Base-by-base conservation (phyloP, 2,329 filamentous ascomycete species). In the Penicillium corylophilum region DNA sequence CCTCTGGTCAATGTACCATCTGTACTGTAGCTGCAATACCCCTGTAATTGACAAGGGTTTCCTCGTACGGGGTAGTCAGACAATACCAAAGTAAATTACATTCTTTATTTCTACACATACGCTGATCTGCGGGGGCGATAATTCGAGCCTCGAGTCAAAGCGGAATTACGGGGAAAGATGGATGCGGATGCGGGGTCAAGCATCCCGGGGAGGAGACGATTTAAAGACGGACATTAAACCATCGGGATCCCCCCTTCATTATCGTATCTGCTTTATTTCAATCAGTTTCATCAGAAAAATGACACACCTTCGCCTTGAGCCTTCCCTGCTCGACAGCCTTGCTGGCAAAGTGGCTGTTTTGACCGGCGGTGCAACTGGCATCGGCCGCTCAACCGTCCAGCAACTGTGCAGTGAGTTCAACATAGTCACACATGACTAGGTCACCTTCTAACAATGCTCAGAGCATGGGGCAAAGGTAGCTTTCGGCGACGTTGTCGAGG, bases 261-360 rank as follows among this genome's bases (percentile, higher is more conserved):
- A 2, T 20, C 3, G 2, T 4, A 7, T 16, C n/a, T 9, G 2
- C 7, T 3, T 15, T 8, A n/a, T 2, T n/a, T n/a, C 20, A 9
- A 15, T 12, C 20, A 36, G 13, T 24, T 20, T 9, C 12, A 12
- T 12, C 18, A 23, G 6, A 7, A 48, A 36, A 26, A 62, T 60
- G 59, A 39, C 57, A 29, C 55, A 56, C 23, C 29, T 62, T 35
- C 44, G 46, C 5, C 44, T 60, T 15, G 46, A 61, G 18, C 39
- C 48, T 20, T 44, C 52, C 3, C 29, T 62, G 10, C 65, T 61
- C 9, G 13, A 46, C 24, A 42, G 48, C 7, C 50, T 66, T 26
- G 49, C 53, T 64, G 72, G 67, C 66, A 76, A 76, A 65, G 62
- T 76, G n/a, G 70, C 77, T 46, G 71, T 78, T 53, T 67, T 78